Base-by-base conservation (phyloP, 1,284 basidiomycete species). In the Somion occarium region DNA sequence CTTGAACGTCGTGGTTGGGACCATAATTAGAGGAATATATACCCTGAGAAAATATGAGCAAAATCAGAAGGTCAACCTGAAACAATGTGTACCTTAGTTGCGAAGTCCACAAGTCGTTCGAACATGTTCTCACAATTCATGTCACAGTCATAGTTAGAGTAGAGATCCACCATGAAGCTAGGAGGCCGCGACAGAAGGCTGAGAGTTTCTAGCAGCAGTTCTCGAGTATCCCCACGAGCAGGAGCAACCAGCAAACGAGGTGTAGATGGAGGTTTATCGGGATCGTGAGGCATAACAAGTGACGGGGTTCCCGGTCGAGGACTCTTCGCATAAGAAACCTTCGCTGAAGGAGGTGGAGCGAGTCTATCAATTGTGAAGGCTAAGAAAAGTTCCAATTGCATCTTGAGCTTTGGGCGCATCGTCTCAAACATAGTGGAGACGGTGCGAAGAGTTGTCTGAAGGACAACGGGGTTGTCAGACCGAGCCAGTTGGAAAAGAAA, bases 91-190 rank as follows among this genome's bases (percentile, higher is more conserved):
- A 88, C 91, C 78, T 88, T 86, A 1, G 90, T 92, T 56, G 98
- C 72, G 69, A 98, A 98, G 19, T 87, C 86, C 51, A 97, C 75
- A n/a, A 98, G 70, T 5, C 91, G 77, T 65, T 98, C 94, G 62
- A 96, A 98, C 53, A 99, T 71, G 65, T 99, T 95, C 72, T 98
- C 95, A 68, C 91, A 95, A 63, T 98, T 95, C 56, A 91, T 85
- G 62, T 98, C 91, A 65, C 94, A 98, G 67, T 99, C 97, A 68
- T 97, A 99, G 68, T 99, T 99, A 53, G 85, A 79, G 74, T 93
- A 99, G 9, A 98, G 74, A 64, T 98, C 93, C 43, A 97, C 92
- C 87, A 98, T 93, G 70, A 96, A 95, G 62, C 87, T 88, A 1
- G 88, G 81, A 60, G 88, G 81, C 3, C 86, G 77, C 25, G 88